Base-by-base conservation (phyloP, 1,284 basidiomycete genomes). In the Porogramme epimiltina region DNA sequence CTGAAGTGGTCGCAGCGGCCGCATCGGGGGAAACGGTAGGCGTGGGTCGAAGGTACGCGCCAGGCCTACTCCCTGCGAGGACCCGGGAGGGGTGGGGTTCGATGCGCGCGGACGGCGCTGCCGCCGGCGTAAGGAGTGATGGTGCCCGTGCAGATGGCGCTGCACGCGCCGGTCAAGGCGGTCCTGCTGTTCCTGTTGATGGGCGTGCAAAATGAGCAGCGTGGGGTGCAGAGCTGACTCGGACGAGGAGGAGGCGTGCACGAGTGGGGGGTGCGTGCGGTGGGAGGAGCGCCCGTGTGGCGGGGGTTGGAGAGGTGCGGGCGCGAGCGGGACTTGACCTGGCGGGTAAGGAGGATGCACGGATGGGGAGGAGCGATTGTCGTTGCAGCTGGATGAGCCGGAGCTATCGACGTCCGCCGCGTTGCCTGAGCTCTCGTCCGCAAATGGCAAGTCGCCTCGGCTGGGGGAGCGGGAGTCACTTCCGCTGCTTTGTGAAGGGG, bases 331-430 rank as follows among this genome's bases (percentile, higher is more conserved):
- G n/a, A 16, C 16, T n/a, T 37, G 34, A 16, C 5, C 34, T 37
- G 5, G 28, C 28, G 28, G 28, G 28, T 31, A 31, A 6, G 28
- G 28, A 13, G 28, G 28, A 6, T 6, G 13, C 8, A 8, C 28
- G 28, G 8, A 31, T 8, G n/a, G 22, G 18, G 40, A 19, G 41
- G 33, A 26, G 13, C n/a, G 18, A 25, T 16, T 34, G 28, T 34
- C 10, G 28, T 31, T 16, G 31, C 8, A 16, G 15, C 5, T 16
- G 23, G 25, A 37, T 2, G 52, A 54, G 16, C 49, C 47, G 1
- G 52, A 45, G 26, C 52, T 58, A 25, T 58, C 56, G 15, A 45
- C 43, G 24, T 58, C 56, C 13, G 56, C 52, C 23, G 47, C 22
- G 42, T 54, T 54, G 3, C 56, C 56, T 26, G 49, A 54, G 22